Evolutionary conservation across 495 filamentous ascomycete genomes (phyloP).

Genomic region (Apodospora peruviana): DNA sequence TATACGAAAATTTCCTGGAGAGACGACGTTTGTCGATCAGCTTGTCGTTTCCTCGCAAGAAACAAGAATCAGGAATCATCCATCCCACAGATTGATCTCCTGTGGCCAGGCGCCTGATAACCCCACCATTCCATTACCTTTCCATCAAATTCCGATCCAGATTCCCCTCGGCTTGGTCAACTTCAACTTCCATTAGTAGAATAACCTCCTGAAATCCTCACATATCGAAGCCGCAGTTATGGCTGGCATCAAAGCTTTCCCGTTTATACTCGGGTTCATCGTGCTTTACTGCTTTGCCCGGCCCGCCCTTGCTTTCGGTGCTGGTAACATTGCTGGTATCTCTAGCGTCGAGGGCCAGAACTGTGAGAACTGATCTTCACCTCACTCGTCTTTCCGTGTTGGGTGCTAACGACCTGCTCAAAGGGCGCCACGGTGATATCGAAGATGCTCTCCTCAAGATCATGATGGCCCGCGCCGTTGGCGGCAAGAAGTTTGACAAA

Average conservation of each 20-base stretch:
- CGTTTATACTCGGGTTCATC: conserved; percentile 40
- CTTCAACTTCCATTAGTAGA: too few species aligned
- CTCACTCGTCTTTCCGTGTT: neutral
- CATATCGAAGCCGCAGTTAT: conserved; percentile 23
- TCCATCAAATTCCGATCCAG: too few species aligned
- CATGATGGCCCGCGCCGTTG: conserved; percentile 66
- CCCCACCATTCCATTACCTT: too few species aligned
- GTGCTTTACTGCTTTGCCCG: conserved; percentile 55
- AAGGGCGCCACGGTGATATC: conserved; percentile 90
- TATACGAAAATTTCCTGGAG: too few species aligned
- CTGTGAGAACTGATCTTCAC: conserved; percentile 38
- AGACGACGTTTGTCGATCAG: too few species aligned
- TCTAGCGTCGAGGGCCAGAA: conserved; percentile 77
- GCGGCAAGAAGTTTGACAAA: conserved; percentile 82
- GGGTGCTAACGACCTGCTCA: neutral
- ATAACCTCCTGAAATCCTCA: too few species aligned
- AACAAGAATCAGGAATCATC: too few species aligned
- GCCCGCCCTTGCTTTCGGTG: conserved; percentile 75
- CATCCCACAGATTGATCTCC: too few species aligned
- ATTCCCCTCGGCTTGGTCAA: too few species aligned
- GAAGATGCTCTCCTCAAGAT: conserved; percentile 80
- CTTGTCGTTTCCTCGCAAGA: too few species aligned
- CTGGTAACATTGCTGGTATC: conserved; percentile 74
- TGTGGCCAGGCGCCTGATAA: too few species aligned
- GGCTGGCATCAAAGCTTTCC: conserved; percentile 35